phyloP scores from a whole-genome alignment of 805 yeast genomes.

The Nakazawaea wickerhamii region DNA sequence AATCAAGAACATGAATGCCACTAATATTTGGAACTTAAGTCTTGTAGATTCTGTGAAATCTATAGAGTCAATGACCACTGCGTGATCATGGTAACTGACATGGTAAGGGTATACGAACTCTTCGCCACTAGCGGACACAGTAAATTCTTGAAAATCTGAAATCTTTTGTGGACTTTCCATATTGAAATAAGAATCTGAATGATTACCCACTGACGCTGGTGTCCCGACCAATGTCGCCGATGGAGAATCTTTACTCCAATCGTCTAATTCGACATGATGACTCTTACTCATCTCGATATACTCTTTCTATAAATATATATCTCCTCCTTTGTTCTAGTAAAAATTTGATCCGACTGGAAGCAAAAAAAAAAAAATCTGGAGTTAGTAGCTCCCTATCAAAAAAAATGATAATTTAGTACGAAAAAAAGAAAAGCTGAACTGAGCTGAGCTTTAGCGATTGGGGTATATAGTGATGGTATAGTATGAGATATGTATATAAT shows the following conservation, averaged over 20 bases:
- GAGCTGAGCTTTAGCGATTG: no score
- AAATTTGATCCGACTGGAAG: no score
- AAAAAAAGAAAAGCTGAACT: no score
- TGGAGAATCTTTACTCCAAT: slow-evolving; percentile 1
- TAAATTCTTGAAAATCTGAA: neutral
- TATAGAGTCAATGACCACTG: slow-evolving; percentile 30
- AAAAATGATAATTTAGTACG: no score
- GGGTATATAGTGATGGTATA: no score
- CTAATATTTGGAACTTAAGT: slow-evolving; percentile 37
- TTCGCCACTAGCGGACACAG: neutral
- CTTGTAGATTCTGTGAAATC: slow-evolving; percentile 34
- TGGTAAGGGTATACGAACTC: slow-evolving; percentile 5
- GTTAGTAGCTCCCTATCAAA: no score
- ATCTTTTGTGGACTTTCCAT: slow-evolving; percentile 2
- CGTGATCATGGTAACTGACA: slow-evolving; percentile 17
- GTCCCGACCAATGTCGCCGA: slow-evolving; percentile 12
- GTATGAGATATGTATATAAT: no score
- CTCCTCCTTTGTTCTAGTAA: no score
- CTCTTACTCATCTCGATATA: neutral
- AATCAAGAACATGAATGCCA: slow-evolving; percentile 35
- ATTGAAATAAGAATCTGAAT: slow-evolving; percentile 5
- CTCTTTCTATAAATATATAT: no score
- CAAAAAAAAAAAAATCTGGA: no score
- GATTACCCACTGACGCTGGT: slow-evolving; percentile 4
- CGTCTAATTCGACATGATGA: slow-evolving; percentile 9